phyloP scores from a whole-genome alignment of 176 grass and related monocot species.

The Tillandsia fasciculata region DNA sequence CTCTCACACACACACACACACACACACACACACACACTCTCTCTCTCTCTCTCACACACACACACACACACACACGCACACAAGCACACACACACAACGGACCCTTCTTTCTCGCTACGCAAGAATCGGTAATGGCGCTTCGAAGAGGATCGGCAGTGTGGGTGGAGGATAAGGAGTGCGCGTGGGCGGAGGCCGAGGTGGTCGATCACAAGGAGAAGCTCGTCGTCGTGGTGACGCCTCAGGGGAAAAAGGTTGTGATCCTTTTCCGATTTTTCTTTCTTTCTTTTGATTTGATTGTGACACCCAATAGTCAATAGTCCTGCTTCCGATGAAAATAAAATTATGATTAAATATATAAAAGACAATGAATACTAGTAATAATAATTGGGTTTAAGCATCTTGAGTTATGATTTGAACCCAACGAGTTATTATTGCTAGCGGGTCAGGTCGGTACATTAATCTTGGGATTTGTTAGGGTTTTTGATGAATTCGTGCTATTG shows the following conservation, averaged over 20 bases:
- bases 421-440: no score
- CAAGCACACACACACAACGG: no score
- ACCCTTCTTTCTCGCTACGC: not conserved
- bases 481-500: not conserved
- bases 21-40: no score
- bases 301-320: no score
- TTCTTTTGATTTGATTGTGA: not conserved
- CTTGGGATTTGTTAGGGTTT: conserved; percentile 18
- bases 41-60: conserved; percentile 1
- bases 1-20: not conserved
- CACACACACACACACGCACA: no score
- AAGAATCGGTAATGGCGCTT: conserved; percentile 12
- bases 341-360: no score
- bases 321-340: no score
- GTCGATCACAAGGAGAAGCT: conserved; percentile 16
- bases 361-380: no score
- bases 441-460: no score
- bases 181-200: conserved; percentile 60
- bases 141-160: conserved; percentile 43
- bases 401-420: no score
- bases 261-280: no score
- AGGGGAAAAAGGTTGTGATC: conserved; percentile 29
- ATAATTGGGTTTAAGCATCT: no score
- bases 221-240: conserved; percentile 25
- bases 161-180: conserved; percentile 44